Percentiles rank a stretch among this genome's conserved stretches.
Evolutionary conservation across 2,329 filamentous ascomycete species (phyloP).

Genomic region (Fusarium sp.): DNA sequence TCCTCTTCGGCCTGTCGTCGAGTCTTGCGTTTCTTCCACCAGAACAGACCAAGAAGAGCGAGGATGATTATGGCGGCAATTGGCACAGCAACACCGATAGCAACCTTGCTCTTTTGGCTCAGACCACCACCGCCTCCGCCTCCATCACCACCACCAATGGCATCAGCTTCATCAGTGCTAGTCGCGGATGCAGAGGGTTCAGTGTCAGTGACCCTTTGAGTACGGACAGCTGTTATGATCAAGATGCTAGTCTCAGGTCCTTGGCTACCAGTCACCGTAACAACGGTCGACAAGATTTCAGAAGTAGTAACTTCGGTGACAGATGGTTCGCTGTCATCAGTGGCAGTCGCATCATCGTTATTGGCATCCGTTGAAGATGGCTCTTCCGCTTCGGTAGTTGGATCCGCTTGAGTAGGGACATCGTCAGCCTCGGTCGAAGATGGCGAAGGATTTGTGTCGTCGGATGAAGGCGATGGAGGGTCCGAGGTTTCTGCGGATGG

Average conservation of each 20-base stretch:
- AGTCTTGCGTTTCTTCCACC: slow-evolving; percentile 90
- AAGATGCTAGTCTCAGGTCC: slow-evolving; percentile 38
- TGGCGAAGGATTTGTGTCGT: slow-evolving; percentile 2
- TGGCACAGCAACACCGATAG: slow-evolving; percentile 92
- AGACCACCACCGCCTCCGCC: slow-evolving; percentile 57
- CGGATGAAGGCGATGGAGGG: slow-evolving; percentile 19
- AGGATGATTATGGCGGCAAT: slow-evolving; percentile 87
- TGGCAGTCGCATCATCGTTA: slow-evolving; percentile 25
- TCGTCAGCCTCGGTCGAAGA: not conserved
- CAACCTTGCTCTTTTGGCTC: slow-evolving; percentile 75
- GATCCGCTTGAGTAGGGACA: slow-evolving; percentile 16
- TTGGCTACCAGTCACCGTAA: slow-evolving; percentile 41
- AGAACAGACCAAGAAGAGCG: slow-evolving; percentile 77
- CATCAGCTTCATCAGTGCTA: slow-evolving; percentile 44
- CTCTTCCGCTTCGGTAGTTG: slow-evolving; percentile 18
- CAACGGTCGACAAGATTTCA: slow-evolving; percentile 33
- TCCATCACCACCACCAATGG: slow-evolving; percentile 36
- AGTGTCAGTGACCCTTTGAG: slow-evolving; percentile 16
- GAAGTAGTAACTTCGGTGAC: slow-evolving; percentile 20
- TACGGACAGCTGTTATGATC: slow-evolving; percentile 44
- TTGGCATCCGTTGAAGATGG: slow-evolving; percentile 23
- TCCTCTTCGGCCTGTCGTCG: slow-evolving; percentile 86
- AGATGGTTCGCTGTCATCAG: slow-evolving; percentile 19
- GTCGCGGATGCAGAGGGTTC: slow-evolving; percentile 35
- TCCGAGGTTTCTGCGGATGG: slow-evolving; percentile 18